Evolutionary conservation across 371 early-diverging fungal genomes (phyloP), one percentile per base, ranked within the genome.

Genomic region (Lichtheimia corymbifera): DNA sequence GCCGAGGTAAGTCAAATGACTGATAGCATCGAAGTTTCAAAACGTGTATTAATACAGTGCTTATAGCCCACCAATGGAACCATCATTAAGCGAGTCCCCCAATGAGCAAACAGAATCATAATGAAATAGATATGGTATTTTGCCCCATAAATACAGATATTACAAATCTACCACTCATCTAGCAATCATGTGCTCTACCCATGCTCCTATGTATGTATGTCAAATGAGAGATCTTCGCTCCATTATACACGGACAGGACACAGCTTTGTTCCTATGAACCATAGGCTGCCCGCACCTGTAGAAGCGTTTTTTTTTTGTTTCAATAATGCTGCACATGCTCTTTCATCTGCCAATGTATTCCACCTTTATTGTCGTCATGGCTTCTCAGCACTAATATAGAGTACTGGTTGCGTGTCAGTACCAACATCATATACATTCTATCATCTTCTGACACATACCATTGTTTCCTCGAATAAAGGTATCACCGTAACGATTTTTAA

Each of bases 401-500:
- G 66, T 24, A 80, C 80, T 80, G 50, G 20, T 20, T 41, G 53
- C 47, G 47, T 47, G 47, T 35, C 35, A 35, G 11, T 35, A 47
- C 14, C 22, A 47, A 17, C 11, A 17, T 47, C 11, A 11, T 35
- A 35, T 6, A 11, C 2, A 0, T 5, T 35, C 11, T n/a, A 15
- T 11, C 2, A 1, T n/a, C 47, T 41, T 11, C 3, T n/a, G 35
- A 15, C 12, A 25, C 52, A 63, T 87, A 91, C 95, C 98, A 74
- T 97, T 97, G 74, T 98, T 98, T 65, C 98, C 98, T 27, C 98
- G 90, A 71, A 98, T 93, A 69, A 98, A 97, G 3, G 93, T 92
- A 67, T 97, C 97, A 20, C 97, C 97, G 70, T 95, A 98, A 54
- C 82, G 86, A 77, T 96, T 93, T 68, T 91, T 95, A 50, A 93